Evolutionary conservation across 805 yeast species (phyloP).

Genomic region (Pichia exigua): DNA sequence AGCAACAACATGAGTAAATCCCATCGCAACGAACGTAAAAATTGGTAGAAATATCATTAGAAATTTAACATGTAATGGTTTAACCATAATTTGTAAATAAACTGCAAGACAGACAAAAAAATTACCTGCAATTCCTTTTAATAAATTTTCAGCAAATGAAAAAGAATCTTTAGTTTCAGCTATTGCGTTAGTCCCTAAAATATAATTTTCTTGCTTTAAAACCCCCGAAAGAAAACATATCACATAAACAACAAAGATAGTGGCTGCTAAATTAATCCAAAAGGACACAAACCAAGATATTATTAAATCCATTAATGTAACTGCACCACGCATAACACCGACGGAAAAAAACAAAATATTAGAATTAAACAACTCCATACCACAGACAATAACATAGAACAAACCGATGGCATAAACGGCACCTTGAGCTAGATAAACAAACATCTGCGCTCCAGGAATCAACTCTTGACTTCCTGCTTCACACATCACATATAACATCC

Average conservation of each 20-base stretch:
- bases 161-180: slow-evolving; percentile 36
- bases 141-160: slow-evolving; percentile 53
- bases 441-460: slow-evolving; percentile 39
- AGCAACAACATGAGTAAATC: slow-evolving; percentile 75
- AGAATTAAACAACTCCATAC: slow-evolving; percentile 70
- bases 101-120: slow-evolving; percentile 71
- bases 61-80: slow-evolving; percentile 71
- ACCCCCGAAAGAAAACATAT: slow-evolving; percentile 51
- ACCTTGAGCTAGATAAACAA: slow-evolving; percentile 51
- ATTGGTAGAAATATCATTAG: slow-evolving; percentile 58
- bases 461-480: slow-evolving; percentile 41
- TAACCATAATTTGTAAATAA: slow-evolving; percentile 68
- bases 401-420: slow-evolving; percentile 61
- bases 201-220: slow-evolving; percentile 33
- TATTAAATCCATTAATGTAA: slow-evolving; percentile 50
- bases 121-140: slow-evolving; percentile 72
- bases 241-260: slow-evolving; percentile 57
- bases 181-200: slow-evolving; percentile 41
- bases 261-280: slow-evolving; percentile 57
- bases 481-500: slow-evolving; percentile 55
- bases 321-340: slow-evolving; percentile 63
- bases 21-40: slow-evolving; percentile 70
- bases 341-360: slow-evolving; percentile 66
- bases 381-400: slow-evolving; percentile 66
- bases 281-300: slow-evolving; percentile 64